phyloP scores from a whole-genome alignment of 352 stramenopile species.

The Aphanomyces cochlioides region DNA sequence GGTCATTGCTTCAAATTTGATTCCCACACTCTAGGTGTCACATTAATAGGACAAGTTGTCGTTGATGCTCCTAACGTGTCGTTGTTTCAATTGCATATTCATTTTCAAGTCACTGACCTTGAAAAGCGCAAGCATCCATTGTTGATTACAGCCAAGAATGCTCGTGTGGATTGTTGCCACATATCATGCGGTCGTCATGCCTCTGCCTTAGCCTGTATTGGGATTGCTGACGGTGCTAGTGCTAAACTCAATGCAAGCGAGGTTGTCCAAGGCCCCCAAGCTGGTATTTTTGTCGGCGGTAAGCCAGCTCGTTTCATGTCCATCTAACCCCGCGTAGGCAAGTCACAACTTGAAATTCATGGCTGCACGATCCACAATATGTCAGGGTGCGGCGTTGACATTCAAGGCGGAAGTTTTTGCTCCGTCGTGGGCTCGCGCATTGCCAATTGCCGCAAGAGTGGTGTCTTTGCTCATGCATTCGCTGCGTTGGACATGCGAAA shows the following conservation, averaged over 20 bases:
- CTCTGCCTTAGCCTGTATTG: neutral
- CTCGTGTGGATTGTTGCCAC: neutral
- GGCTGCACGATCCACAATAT: neutral
- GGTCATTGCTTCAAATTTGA: neutral
- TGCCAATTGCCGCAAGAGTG: slow-evolving; percentile 10
- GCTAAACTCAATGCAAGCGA: neutral
- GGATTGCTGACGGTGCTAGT: neutral
- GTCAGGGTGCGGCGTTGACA: slow-evolving; percentile 4
- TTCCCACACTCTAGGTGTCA: neutral
- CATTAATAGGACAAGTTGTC: slow-evolving; percentile 3
- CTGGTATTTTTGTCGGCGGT: slow-evolving; percentile 12
- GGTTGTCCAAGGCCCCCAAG: slow-evolving; percentile 5
- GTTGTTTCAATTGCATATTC: slow-evolving; percentile 4
- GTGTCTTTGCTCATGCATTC: slow-evolving; percentile 18
- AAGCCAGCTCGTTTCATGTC: neutral
- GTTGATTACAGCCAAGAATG: neutral
- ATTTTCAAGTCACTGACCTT: neutral
- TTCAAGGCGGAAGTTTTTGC: neutral
- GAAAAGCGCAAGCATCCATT: neutral
- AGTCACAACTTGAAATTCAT: neutral
- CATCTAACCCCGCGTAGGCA: slow-evolving; percentile 2
- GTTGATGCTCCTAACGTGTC: neutral
- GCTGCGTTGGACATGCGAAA: neutral
- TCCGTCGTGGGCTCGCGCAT: neutral
- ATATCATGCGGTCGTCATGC: slow-evolving; percentile 1